Evolutionary conservation across 768 basidiomycete species (phyloP).

Genomic region (Lyophyllum shimeji): DNA sequence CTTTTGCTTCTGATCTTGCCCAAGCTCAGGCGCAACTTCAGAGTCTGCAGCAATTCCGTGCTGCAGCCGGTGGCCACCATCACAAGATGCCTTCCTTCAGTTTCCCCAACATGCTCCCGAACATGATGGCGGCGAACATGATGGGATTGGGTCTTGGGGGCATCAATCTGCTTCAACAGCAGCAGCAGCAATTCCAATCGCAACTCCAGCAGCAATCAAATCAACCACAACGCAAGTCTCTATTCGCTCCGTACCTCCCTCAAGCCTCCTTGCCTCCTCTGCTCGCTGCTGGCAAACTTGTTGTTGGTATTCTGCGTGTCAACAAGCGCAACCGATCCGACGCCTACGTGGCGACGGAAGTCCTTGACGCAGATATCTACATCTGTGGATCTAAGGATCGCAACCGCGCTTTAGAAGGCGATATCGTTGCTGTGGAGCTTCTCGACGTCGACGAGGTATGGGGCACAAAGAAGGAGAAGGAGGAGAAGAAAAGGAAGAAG

Average conservation of each 20-base stretch:
- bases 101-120: conserved; percentile 97
- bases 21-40: conserved; percentile 97
- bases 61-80: conserved; percentile 91
- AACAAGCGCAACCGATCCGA: conserved; percentile 99
- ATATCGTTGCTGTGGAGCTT: conserved; percentile 97
- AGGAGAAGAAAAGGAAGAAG: conserved; percentile 99
- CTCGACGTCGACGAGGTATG: conserved; percentile 97
- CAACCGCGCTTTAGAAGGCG: conserved; percentile 96
- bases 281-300: conserved; percentile 94
- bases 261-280: conserved; percentile 97
- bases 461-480: conserved; percentile 99
- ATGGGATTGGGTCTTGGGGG: conserved; percentile 86
- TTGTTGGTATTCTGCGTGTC: conserved; percentile 94
- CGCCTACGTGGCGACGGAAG: conserved; percentile 97
- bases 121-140: conserved; percentile 96
- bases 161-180: conserved; percentile 86
- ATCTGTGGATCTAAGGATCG: conserved; percentile 99
- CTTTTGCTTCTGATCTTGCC: conserved; percentile 82
- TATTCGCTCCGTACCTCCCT: conserved; percentile 98
- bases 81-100: conserved; percentile 97
- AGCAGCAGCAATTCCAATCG: conserved; percentile 93
- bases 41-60: conserved; percentile 95
- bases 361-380: conserved; percentile 97
- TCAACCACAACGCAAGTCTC: conserved; percentile 94
- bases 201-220: conserved; percentile 91